Conservation (phyloP, 2,329 filamentous ascomycete species). For the Purpureocillium takamizusanense region DNA sequence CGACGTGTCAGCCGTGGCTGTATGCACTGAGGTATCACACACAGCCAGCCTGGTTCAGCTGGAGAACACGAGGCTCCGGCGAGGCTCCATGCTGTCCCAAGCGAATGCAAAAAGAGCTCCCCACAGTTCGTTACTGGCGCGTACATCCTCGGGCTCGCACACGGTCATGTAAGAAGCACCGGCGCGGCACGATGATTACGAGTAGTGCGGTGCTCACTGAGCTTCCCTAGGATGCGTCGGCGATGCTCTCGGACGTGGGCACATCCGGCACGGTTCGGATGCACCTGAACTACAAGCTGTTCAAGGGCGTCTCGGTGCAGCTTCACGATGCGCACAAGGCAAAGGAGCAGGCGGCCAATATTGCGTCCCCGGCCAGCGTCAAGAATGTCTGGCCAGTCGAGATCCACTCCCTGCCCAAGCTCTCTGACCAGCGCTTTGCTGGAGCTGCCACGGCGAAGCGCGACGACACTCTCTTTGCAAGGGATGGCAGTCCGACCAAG, state of each 20-base stretch:
- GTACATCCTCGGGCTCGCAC: constrained; percentile 10
- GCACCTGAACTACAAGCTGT: constrained; percentile 39
- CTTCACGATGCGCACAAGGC: constrained; percentile 36
- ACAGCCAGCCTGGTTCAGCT: too few species aligned
- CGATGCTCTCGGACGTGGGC: neutral
- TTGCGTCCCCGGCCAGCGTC: constrained; percentile 32
- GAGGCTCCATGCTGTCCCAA: too few species aligned
- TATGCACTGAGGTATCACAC: too few species aligned
- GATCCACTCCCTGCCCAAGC: constrained; percentile 21
- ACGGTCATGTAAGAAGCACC: constrained; percentile 5
- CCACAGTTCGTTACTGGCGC: constrained; percentile 9
- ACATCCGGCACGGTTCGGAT: constrained; percentile 32
- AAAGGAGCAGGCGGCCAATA: constrained; percentile 28
- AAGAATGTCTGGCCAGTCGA: constrained; percentile 39
- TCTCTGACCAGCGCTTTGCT: constrained; percentile 26
- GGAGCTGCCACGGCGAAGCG: constrained; percentile 33
- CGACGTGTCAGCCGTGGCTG: too few species aligned
- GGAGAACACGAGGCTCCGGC: too few species aligned
- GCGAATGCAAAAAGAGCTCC: too few species aligned
- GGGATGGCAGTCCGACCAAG: constrained; percentile 8
- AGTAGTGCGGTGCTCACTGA: constrained; percentile 15
- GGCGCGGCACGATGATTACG: too few species aligned
- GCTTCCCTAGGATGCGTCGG: constrained; percentile 6
- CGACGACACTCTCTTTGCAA: constrained; percentile 13
- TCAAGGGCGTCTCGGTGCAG: constrained; percentile 45